A percentile compares a stretch with the other conserved stretches of the same genome.
phyloP scores from a whole-genome alignment of 441 rosid species.

The Gossypium gossypioides region DNA sequence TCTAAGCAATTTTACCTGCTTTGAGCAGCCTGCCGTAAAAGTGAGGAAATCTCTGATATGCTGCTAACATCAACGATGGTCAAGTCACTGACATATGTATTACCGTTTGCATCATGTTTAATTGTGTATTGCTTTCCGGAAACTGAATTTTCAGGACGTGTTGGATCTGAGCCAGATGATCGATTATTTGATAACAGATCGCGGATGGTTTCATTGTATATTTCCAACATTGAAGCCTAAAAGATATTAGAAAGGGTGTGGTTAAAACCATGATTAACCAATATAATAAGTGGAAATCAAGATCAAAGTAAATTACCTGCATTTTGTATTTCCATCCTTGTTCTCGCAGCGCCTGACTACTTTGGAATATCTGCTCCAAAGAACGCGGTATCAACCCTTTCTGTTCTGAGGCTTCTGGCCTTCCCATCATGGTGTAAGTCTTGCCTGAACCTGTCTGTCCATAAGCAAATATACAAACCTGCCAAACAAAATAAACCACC shows the following conservation, averaged over 20 bases:
- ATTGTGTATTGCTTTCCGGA: constrained; percentile 73
- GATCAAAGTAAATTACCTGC: constrained; percentile 51
- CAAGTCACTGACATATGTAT: constrained; percentile 67
- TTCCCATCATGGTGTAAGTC: constrained; percentile 98
- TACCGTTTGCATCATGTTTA: constrained; percentile 75
- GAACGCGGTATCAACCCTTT: constrained; percentile 90
- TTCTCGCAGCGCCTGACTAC: constrained; percentile 58
- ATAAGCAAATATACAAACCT: constrained; percentile 98
- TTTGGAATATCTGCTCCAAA: constrained; percentile 73
- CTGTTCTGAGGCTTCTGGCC: constrained; percentile 53
- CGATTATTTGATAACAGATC: constrained; percentile 57
- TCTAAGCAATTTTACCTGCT: constrained; percentile 49
- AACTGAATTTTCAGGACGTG: constrained; percentile 39
- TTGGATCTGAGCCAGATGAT: constrained; percentile 28
- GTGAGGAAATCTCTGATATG: constrained; percentile 61
- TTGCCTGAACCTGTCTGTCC: constrained; percentile 98
- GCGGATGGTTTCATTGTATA: constrained; percentile 83
- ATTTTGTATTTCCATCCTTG: constrained; percentile 93
- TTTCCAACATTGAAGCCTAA: constrained; percentile 93
- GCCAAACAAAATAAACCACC: constrained; percentile 18
- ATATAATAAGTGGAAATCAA: background rate
- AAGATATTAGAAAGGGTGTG: constrained; percentile 4
- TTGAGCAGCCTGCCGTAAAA: constrained; percentile 76
- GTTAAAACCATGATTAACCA: constrained; percentile 8
- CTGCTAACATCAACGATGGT: constrained; percentile 79